Percentiles rank a stretch among this genome's conserved stretches.
These are phyloP conservation scores for Rubroboletus satanas DNA, from an alignment of 768 basidiomycete genomes.

Conservation along the genomic window DNA sequence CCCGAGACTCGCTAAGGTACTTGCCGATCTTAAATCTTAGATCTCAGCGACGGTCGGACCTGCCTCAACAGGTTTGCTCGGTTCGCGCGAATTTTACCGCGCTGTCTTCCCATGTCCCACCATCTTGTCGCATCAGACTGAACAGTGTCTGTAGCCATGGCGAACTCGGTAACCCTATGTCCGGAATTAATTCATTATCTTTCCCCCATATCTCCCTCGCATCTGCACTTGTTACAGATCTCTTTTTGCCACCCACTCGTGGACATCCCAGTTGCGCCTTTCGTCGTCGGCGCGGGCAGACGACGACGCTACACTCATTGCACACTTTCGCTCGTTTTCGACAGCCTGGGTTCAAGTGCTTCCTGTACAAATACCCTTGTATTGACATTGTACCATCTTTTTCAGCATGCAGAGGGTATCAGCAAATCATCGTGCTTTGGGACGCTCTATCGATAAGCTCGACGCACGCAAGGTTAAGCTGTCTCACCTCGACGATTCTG, in stretches of 20 bases:
- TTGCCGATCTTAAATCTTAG: not conserved
- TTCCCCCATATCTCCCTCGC: slow-evolving; percentile 9
- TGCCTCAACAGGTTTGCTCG: not conserved
- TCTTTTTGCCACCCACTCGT: slow-evolving; percentile 1
- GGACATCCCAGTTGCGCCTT: not conserved
- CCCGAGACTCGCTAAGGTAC: not conserved
- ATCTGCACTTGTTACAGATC: not conserved
- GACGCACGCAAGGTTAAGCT: slow-evolving; percentile 39
- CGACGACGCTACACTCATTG: slow-evolving; percentile 25
- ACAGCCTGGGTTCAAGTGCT: not conserved
- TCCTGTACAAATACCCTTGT: not conserved
- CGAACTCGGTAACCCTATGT: slow-evolving; percentile 9
- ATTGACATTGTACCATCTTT: slow-evolving; percentile 7
- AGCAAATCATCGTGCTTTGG: slow-evolving; percentile 10
- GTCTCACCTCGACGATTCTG: slow-evolving; percentile 26
- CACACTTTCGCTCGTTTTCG: slow-evolving; percentile 15
- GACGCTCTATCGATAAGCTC: slow-evolving; percentile 16
- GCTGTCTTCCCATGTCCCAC: slow-evolving; percentile 6
- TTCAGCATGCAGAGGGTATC: slow-evolving; percentile 13
- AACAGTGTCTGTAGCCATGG: slow-evolving; percentile 22
- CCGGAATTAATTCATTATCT: slow-evolving; percentile 2
- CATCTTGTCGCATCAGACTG: not conserved
- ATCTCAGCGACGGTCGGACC: not conserved
- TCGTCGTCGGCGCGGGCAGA: slow-evolving; percentile 11
- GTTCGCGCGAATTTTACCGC: slow-evolving; percentile 4